Evolutionary conservation across 257 asterid species (phyloP), one percentile per base, ranked within the genome.

Genomic region (Solanum tarapatanum): DNA sequence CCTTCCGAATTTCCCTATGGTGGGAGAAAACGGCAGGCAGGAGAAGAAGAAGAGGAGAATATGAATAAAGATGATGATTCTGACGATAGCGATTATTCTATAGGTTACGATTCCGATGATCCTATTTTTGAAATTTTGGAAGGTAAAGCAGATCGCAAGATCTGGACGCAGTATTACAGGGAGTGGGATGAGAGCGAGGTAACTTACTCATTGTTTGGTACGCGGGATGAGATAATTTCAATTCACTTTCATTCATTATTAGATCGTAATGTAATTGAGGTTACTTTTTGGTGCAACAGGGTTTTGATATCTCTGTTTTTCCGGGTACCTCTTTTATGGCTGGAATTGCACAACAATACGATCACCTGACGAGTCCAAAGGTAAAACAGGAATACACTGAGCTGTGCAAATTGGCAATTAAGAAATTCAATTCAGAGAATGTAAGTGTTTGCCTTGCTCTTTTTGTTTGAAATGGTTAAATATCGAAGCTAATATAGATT

Each of bases 21-120:
- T 9, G 69, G 45, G 88, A 90, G 88, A 9, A 41, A 32, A 41
- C 24, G 4, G 95, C 91, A 86, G 96, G 91, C 21, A 48, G 58
- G 2, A 48, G 51, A 43, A 10, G 55, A 45, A 0, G 55, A 45
- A 13, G 58, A 45, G 0, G 58, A 14, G 58, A 48, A 48, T 48
- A 4, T 43, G 97, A 92, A 10, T 11, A 21, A 69, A 4, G 35
- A 35, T 0, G 23, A 69, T 69, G 39, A 69, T 69, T 69, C 76
- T 13, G 39, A 30, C 6, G 37, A 30, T 28, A 69, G n/a, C 19
- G 37, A 28, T 30, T 30, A 12, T 4, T 6, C 76, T 28, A 32
- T 69, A 32, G 37, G 21, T 0, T 69, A 69, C 21, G 36, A 69
- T 2, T 69, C 76, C n/a, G 76, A 69, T 69, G 76, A 69, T 30